Evolutionary conservation across 1,139 yeast genomes (phyloP).

Genomic region (Lodderomyces elongisporus): DNA sequence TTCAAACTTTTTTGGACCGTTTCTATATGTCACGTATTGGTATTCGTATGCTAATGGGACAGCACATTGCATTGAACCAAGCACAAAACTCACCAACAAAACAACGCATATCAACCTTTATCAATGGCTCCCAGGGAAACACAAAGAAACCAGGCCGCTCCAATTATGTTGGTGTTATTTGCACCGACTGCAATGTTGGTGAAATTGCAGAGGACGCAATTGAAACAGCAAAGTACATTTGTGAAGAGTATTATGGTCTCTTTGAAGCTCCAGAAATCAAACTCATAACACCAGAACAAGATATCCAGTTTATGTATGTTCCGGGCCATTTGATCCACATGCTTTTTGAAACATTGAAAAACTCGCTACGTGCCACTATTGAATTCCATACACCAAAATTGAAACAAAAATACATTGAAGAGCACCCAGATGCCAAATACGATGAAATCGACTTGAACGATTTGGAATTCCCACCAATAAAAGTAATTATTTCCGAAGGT

Average conservation of each 20-base stretch:
- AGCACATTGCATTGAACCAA: conserved; percentile 74
- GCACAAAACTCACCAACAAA: conserved; percentile 53
- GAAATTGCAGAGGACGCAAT: conserved; percentile 82
- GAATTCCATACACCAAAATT: conserved; percentile 56
- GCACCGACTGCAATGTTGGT: conserved; percentile 72
- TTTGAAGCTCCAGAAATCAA: conserved; percentile 80
- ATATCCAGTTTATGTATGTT: conserved; percentile 74
- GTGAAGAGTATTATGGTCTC: conserved; percentile 82
- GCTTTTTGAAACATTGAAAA: conserved; percentile 80
- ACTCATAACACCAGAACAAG: conserved; percentile 63
- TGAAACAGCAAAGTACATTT: conserved; percentile 79
- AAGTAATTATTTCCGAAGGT: conserved; percentile 87
- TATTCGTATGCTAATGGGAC: conserved; percentile 84
- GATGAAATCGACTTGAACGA: conserved; percentile 54
- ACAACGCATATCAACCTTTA: conserved; percentile 30
- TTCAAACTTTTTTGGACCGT: conserved; percentile 74
- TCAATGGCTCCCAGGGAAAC: conserved; percentile 26
- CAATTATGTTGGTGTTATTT: conserved; percentile 77
- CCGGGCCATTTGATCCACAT: conserved; percentile 88
- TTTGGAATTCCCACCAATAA: conserved; percentile 74
- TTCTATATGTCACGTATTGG: conserved; percentile 88
- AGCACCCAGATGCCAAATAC: conserved; percentile 39
- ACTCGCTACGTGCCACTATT: conserved; percentile 79
- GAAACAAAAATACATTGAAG: conserved; percentile 33
- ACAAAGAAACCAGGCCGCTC: conserved; percentile 38